Conservation (phyloP, 1,284 basidiomycete species). For the Hemileia vastatrix region DNA sequence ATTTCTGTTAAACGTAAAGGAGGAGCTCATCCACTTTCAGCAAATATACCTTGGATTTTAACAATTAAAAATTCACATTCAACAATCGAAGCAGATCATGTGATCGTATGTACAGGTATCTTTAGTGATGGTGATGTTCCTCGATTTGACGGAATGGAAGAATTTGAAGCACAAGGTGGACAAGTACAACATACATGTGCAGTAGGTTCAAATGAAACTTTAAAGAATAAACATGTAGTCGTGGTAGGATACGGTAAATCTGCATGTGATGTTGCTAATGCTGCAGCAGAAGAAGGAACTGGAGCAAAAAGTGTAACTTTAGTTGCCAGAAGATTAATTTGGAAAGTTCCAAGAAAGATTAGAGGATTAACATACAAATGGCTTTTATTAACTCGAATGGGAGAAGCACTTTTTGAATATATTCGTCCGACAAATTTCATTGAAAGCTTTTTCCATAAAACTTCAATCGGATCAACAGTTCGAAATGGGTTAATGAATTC, state of each 20-base stretch:
- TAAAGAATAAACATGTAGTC: slow-evolving; percentile 29
- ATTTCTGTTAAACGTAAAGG: neutral
- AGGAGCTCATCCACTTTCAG: slow-evolving; percentile 11
- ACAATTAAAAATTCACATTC: neutral
- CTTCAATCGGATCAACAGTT: slow-evolving; percentile 24
- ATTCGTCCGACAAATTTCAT: slow-evolving; percentile 30
- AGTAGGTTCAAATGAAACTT: slow-evolving; percentile 23
- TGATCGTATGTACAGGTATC: slow-evolving; percentile 33
- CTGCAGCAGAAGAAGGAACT: slow-evolving; percentile 24
- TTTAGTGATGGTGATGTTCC: slow-evolving; percentile 33
- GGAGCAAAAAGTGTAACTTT: slow-evolving; percentile 27
- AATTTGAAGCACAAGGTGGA: slow-evolving; percentile 29
- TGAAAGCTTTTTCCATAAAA: slow-evolving; percentile 28
- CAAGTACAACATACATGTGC: slow-evolving; percentile 31
- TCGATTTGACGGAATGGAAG: slow-evolving; percentile 27
- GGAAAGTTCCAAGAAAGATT: slow-evolving; percentile 33
- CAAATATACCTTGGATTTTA: neutral
- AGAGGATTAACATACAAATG: slow-evolving; percentile 34
- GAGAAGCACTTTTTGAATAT: slow-evolving; percentile 34
- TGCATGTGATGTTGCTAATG: slow-evolving; percentile 35
- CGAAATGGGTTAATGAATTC: slow-evolving; percentile 32
- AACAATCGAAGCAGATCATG: slow-evolving; percentile 21
- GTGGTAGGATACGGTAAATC: slow-evolving; percentile 37
- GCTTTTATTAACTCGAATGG: slow-evolving; percentile 32
- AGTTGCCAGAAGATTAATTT: slow-evolving; percentile 34